Percentiles rank a stretch among this genome's conserved stretches.
These are phyloP conservation scores for Skeletonema grethae DNA, from an alignment of 108 stramenopile species.

Conservation along the genomic window DNA sequence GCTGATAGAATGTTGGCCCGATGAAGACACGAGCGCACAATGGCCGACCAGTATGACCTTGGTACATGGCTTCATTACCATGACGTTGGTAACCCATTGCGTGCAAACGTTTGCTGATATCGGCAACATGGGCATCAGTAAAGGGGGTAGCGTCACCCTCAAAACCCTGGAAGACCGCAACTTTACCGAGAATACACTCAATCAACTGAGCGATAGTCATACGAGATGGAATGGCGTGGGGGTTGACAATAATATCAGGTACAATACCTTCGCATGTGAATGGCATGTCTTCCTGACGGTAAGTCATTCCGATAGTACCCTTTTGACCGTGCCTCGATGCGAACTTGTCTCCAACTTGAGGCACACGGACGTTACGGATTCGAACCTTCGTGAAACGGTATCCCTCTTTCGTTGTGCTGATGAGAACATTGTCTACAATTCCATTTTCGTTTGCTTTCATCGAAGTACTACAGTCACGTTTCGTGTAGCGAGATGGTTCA, in stretches of 20 bases:
- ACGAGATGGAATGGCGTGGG: slow-evolving; percentile 99
- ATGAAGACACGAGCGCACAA: slow-evolving; percentile 96
- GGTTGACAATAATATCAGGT: slow-evolving; percentile 99
- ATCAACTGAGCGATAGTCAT: slow-evolving; percentile 99
- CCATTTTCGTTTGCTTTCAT: slow-evolving; percentile 98
- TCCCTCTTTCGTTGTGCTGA: slow-evolving; percentile 91
- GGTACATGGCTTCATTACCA: slow-evolving; percentile 98
- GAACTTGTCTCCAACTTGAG: slow-evolving; percentile 95
- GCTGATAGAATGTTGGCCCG: slow-evolving; percentile 99
- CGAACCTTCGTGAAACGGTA: slow-evolving; percentile 93
- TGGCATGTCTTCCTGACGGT: slow-evolving; percentile 99
- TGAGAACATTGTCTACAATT: slow-evolving; percentile 94
- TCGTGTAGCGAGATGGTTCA: slow-evolving; percentile 88
- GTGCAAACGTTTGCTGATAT: slow-evolving; percentile 90
- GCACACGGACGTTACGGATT: slow-evolving; percentile 96
- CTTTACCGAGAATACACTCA: slow-evolving; percentile 98
- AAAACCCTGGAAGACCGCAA: slow-evolving; percentile 92
- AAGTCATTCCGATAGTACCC: slow-evolving; percentile 99
- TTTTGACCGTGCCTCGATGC: slow-evolving; percentile 99
- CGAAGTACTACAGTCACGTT: slow-evolving; percentile 93
- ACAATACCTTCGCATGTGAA: slow-evolving; percentile 97
- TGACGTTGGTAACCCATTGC: slow-evolving; percentile 96
- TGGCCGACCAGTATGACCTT: slow-evolving; percentile 96
- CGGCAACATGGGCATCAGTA: slow-evolving; percentile 95
- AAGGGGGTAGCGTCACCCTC: slow-evolving; percentile 99